phyloP scores from a whole-genome alignment of 352 stramenopile species.

The Saprolegnia parasitica region DNA sequence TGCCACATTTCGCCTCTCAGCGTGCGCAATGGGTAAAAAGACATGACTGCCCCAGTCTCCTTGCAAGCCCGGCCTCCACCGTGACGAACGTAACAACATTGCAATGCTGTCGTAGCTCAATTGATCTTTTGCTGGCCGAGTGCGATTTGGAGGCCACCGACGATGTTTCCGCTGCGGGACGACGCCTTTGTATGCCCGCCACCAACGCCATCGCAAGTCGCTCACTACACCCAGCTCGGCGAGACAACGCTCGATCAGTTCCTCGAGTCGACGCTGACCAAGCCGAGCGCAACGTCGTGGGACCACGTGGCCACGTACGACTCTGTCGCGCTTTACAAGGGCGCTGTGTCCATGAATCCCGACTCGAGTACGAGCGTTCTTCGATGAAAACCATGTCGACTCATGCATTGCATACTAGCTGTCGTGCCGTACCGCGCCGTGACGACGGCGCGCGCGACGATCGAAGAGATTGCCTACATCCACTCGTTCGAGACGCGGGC shows the following conservation, averaged over 20 bases:
- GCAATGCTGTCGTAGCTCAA: no score
- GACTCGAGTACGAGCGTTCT: background rate
- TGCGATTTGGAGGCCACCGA: no score
- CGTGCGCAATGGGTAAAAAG: no score
- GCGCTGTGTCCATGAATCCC: background rate
- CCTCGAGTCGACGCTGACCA: background rate
- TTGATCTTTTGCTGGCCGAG: no score
- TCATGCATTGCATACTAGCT: background rate
- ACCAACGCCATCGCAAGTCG: background rate
- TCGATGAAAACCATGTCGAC: background rate
- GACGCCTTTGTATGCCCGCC: background rate
- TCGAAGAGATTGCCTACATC: constrained; percentile 19
- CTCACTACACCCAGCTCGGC: background rate
- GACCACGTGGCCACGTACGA: background rate
- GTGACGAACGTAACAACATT: no score
- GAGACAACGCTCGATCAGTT: background rate
- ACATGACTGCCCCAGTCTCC: no score
- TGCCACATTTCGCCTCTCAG: no score
- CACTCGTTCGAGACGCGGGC: constrained; percentile 14
- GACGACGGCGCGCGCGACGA: background rate
- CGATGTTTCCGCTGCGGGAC: background rate
- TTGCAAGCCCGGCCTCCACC: no score
- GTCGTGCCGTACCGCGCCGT: background rate
- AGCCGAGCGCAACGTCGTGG: background rate
- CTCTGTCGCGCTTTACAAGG: background rate